Evolutionary conservation across 768 basidiomycete genomes (phyloP).

Genomic region (Kwoniella newhampshirensis): DNA sequence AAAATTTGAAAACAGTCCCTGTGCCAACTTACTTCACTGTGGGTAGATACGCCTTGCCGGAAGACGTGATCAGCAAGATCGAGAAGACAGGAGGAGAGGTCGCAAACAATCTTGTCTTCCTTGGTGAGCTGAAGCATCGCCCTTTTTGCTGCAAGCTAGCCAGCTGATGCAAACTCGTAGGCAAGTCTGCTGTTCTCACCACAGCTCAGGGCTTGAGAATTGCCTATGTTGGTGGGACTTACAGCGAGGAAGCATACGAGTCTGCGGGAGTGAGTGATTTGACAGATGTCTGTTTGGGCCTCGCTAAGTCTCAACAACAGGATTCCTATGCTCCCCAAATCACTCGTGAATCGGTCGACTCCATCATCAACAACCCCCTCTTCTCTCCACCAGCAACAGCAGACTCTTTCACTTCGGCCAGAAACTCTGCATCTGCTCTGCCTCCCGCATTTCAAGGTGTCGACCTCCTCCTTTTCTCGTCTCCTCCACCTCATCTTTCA

Average conservation of each 20-base stretch:
- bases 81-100: conserved; percentile 74
- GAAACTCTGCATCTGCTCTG: conserved; percentile 63
- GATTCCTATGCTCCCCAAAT: conserved; percentile 30
- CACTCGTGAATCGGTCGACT: conserved; percentile 21
- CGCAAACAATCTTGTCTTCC: conserved; percentile 75
- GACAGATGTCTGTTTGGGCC: no score
- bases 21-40: conserved; percentile 91
- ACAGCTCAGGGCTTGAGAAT: conserved; percentile 79
- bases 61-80: conserved; percentile 70
- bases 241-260: conserved; percentile 59
- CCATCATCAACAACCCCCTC: conserved; percentile 53
- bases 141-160: background rate
- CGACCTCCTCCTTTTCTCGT: conserved; percentile 69
- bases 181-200: conserved; percentile 75
- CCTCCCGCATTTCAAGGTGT: conserved; percentile 64
- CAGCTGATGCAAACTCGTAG: conserved; percentile 54
- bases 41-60: conserved; percentile 73
- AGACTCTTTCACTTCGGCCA: conserved; percentile 67
- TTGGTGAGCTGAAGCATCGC: conserved; percentile 63
- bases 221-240: conserved; percentile 76
- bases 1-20: conserved; percentile 61
- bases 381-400: conserved; percentile 14
- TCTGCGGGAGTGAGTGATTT: conserved; percentile 44
- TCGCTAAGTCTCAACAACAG: conserved; percentile 4
- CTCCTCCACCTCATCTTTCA: conserved; percentile 62